These are phyloP conservation scores for Lactifluus volemus DNA, from an alignment of 768 basidiomycete species.

Conservation along the genomic window DNA sequence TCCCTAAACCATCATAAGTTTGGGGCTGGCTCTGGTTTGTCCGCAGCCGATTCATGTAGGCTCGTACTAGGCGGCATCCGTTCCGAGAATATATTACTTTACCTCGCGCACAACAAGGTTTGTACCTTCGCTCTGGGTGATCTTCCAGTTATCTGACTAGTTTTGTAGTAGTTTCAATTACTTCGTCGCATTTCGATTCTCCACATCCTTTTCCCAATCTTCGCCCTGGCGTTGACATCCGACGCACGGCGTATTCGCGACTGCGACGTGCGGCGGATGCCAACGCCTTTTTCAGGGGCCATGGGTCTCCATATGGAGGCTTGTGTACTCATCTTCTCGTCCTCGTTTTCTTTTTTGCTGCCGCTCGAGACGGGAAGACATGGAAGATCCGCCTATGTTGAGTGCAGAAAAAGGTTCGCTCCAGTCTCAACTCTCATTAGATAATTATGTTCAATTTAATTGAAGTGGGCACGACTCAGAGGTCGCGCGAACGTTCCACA, in stretches of 20 bases:
- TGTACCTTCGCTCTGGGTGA: neutral
- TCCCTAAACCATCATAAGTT: too few relatives aligned
- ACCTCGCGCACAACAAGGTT: neutral
- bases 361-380: too few relatives aligned
- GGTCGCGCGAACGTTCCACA: too few relatives aligned
- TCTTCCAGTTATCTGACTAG: neutral
- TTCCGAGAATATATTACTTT: neutral
- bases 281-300: too few relatives aligned
- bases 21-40: too few relatives aligned
- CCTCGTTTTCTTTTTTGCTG: neutral
- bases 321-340: too few relatives aligned
- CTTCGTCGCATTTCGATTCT: neutral
- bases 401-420: too few relatives aligned
- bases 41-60: neutral
- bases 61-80: neutral
- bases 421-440: too few relatives aligned
- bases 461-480: too few relatives aligned
- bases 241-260: conserved; percentile 1
- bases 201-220: neutral
- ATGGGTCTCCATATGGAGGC: neutral
- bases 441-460: too few relatives aligned
- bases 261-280: neutral
- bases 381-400: too few relatives aligned
- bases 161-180: neutral
- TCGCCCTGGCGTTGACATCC: neutral